A percentile compares a stretch with the other conserved stretches of the same genome.
Conservation (phyloP, 106 monocot species). For the Hemerocallis citrina region DNA sequence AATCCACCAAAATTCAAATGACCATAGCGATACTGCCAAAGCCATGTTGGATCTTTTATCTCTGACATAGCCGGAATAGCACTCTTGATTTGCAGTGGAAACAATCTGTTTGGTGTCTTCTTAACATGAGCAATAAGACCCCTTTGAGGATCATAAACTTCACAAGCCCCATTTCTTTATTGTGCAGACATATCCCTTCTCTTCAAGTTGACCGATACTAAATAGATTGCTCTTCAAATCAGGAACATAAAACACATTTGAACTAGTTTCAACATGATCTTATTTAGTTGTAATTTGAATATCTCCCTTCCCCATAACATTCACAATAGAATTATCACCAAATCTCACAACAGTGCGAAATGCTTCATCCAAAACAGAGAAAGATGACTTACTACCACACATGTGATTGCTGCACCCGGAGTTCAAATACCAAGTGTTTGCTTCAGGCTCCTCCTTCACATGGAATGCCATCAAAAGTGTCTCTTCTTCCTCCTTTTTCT, state of each 20-base stretch:
- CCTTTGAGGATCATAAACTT: constrained; percentile 1
- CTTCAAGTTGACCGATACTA: constrained; percentile 11
- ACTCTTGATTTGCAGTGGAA: no score
- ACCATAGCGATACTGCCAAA: not conserved
- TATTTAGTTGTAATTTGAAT: constrained; percentile 4
- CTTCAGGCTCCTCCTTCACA: no score
- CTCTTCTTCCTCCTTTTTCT: not conserved
- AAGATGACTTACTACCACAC: constrained; percentile 4
- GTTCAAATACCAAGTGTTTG: constrained; percentile 5
- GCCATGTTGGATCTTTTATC: not conserved
- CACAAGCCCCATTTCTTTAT: not conserved
- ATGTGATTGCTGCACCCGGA: constrained; percentile 9
- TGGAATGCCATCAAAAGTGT: no score
- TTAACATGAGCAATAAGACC: not conserved
- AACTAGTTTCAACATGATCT: constrained; percentile 4
- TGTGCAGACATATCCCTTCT: not conserved
- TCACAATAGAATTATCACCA: constrained; percentile 9
- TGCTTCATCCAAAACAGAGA: constrained; percentile 10
- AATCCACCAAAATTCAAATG: not conserved
- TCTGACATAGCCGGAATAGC: no score
- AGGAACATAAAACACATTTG: constrained; percentile 3
- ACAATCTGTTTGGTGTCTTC: constrained; percentile 6
- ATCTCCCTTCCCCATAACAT: not conserved
- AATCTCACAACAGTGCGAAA: constrained; percentile 13
- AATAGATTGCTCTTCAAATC: constrained; percentile 4